phyloP scores from a whole-genome alignment of 2,329 filamentous ascomycete species.

The Colletotrichum chrysophilum region DNA sequence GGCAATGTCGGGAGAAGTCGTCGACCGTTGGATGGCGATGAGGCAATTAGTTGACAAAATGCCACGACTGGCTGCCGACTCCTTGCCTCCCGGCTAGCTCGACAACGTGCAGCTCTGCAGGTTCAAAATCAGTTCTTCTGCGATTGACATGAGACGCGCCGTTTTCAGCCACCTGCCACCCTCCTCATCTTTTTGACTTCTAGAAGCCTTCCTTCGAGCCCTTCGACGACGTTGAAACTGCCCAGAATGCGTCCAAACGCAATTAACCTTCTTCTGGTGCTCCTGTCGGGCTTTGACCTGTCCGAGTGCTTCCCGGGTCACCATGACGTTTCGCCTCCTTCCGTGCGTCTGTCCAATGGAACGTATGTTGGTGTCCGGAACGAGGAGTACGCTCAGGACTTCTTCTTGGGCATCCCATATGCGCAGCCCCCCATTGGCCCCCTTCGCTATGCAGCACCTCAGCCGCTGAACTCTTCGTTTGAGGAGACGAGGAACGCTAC shows the following conservation, averaged over 20 bases:
- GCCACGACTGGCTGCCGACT: neutral
- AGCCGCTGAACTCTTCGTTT: conserved; percentile 50
- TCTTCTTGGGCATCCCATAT: conserved; percentile 69
- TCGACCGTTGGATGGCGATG: neutral
- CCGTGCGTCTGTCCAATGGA: conserved; percentile 15
- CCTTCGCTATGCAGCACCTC: conserved; percentile 65
- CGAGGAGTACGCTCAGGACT: conserved; percentile 52
- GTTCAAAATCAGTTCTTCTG: neutral
- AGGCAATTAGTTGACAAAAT: neutral
- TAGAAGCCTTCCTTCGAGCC: neutral
- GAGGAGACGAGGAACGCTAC: conserved; percentile 49
- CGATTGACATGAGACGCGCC: neutral
- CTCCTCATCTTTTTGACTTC: neutral
- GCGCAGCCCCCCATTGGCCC: conserved; percentile 63
- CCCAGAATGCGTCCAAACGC: conserved; percentile 1
- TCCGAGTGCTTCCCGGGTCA: neutral
- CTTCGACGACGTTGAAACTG: neutral
- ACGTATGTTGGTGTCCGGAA: conserved; percentile 47
- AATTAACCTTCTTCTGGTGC: conserved; percentile 13
- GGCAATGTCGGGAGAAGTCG: neutral
- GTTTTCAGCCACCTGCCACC: neutral
- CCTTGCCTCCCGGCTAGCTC: neutral
- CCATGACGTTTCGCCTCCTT: conserved; percentile 3
- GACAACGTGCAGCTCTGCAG: neutral
- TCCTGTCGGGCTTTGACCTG: neutral